phyloP scores from a whole-genome alignment of 2,329 filamentous ascomycete species.

The Fusarium virguliforme region DNA sequence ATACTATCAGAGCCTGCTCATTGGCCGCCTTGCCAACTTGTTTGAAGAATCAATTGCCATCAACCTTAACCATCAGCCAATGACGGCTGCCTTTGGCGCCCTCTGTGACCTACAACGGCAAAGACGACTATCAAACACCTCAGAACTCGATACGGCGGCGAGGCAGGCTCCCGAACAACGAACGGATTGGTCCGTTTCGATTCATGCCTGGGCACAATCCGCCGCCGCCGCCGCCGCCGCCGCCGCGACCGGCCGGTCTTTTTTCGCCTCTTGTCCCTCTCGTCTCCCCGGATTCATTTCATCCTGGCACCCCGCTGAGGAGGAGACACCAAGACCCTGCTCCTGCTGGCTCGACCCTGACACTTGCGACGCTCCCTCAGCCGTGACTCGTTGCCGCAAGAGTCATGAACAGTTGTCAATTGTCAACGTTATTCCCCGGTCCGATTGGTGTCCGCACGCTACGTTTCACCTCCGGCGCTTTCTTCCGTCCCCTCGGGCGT shows the following conservation, averaged over 20 bases:
- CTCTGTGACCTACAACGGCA: conserved; percentile 32
- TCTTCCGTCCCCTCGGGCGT: conserved; percentile 16
- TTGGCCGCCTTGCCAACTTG: conserved; percentile 50
- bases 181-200: conserved; percentile 27
- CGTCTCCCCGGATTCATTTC: conserved; percentile 27
- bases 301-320: conserved; percentile 24
- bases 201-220: conserved; percentile 21
- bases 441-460: conserved; percentile 40
- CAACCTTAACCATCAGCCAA: conserved; percentile 43
- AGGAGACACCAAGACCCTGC: conserved; percentile 29
- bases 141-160: conserved; percentile 23
- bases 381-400: conserved; percentile 17
- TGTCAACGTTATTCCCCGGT: conserved; percentile 33
- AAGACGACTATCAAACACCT: conserved; percentile 32
- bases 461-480: conserved; percentile 37
- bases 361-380: conserved; percentile 7
- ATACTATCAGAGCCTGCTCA: conserved; percentile 48
- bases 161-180: conserved; percentile 31
- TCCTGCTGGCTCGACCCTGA: conserved; percentile 15
- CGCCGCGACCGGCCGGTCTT: conserved; percentile 11
- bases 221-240: neutral
- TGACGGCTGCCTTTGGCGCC: conserved; percentile 22
- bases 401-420: conserved; percentile 30
- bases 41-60: conserved; percentile 54
- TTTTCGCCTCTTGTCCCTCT: conserved; percentile 6